Conservation (phyloP, 1,284 basidiomycete genomes). For the Leccinum pseudoinsigne region DNA sequence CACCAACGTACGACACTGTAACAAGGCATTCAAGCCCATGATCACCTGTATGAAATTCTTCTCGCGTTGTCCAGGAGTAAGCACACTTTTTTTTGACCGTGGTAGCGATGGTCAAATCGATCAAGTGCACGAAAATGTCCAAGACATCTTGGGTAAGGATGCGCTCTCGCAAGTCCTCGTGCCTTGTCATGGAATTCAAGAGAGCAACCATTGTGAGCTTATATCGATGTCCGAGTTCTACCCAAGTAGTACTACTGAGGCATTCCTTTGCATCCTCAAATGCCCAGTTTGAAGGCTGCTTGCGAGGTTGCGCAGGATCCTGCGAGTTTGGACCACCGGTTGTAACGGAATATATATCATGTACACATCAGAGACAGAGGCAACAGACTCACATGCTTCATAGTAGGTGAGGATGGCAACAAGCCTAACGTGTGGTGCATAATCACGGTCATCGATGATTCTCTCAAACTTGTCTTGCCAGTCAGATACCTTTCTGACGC, state of each 20-base stretch:
- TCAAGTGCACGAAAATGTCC: constrained; percentile 11
- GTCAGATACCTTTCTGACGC: constrained; percentile 10
- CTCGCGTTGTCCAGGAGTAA: background rate
- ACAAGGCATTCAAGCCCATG: constrained; percentile 22
- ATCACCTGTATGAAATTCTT: constrained; percentile 23
- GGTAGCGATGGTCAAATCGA: constrained; percentile 15
- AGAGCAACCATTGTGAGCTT: constrained; percentile 24
- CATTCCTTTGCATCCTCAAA: constrained; percentile 11
- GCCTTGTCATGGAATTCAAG: constrained; percentile 18
- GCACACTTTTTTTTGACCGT: background rate
- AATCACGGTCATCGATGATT: constrained; percentile 11
- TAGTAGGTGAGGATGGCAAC: constrained; percentile 27
- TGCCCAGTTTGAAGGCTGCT: background rate
- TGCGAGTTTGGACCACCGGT: constrained; percentile 3
- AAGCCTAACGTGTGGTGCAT: constrained; percentile 19
- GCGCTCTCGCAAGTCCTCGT: constrained; percentile 11
- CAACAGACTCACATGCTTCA: constrained; percentile 21
- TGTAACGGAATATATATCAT: background rate
- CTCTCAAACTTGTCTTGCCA: constrained; percentile 13
- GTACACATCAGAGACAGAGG: background rate
- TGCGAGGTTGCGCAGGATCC: background rate
- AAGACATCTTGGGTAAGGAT: constrained; percentile 21
- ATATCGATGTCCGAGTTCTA: constrained; percentile 13
- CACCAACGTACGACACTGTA: constrained; percentile 20
- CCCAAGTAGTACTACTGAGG: background rate